Evolutionary conservation across 2,329 filamentous ascomycete species (phyloP), one percentile per base, ranked within the genome.

Genomic region (Ceratocystiopsis minuta): DNA sequence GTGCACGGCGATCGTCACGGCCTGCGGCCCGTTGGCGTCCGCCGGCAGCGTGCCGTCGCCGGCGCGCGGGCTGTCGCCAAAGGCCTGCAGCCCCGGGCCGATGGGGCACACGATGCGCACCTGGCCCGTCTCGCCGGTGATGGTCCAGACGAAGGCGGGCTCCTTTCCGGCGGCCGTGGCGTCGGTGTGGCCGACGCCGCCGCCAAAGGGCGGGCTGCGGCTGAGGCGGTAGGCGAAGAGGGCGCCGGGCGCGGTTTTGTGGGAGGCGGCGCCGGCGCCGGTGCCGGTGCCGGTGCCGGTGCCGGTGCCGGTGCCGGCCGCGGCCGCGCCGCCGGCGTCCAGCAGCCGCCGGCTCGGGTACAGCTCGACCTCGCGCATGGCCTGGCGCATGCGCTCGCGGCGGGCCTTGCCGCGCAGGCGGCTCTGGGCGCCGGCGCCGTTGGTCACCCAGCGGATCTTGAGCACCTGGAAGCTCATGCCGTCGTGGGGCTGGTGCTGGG

Each of bases 401-500:
- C 70, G 59, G 1, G 60, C 72, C 51, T 70, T 69, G 40, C 72
- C 72, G 4, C 70, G 61, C 2, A 75, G 61, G 38, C 71, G 59
- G 24, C 67, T 67, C 53, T 74, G 69, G 43, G 62, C 70, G 48
- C 67, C 68, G 0, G 72, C 79, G 13, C 90, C 86, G 48, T 75
- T 70, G 48, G 83, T 78, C 0, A 95, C 82, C 78, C 87, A 96
- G 41, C 85, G 76, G 12, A 94, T 72, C 41, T 76, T 75, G 46
- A 77, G 68, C 38, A 98, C 73, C 68, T 81, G 85, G 60, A 83
- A 96, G 56, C 86, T 94, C 57, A 94, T 72, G 3, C 87, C 87
- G 51, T 93, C 86, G 54, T 95, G 86, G 10, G 48, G 41, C 24
- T 54, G 48, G 20, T 51, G 53, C 37, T 41, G 18, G 9, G 36